Base-by-base conservation (phyloP, 176 grass and related monocot genomes). In the Aegilops tauschii region DNA sequence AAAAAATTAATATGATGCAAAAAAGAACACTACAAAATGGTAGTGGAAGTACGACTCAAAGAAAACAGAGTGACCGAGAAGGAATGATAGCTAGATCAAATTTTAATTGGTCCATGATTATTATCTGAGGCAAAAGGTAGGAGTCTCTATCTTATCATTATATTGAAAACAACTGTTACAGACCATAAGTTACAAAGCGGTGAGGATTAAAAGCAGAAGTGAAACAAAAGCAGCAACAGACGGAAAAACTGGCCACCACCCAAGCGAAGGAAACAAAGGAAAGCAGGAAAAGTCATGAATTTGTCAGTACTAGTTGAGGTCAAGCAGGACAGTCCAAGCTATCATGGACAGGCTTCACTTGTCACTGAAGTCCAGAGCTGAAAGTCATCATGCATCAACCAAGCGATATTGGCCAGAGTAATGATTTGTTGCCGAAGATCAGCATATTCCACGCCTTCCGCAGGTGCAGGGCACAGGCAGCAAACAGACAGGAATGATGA, bases 1-100 rank as follows among this genome's bases (percentile, higher is more conserved):
- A 69, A 21, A 16, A 84, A 87, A 65, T 88, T 62, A 49, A 69
- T 86, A 90, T 68, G 44, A 87, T 82, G 39, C 54, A 91, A 86
- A 27, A 86, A 87, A 61, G 12, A 86, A 47, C 35, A 52, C 7
- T 67, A 85, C 17, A 82, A 31, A 76, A 79, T 50, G 21, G 83
- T 78, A 64, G 66, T 50, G 34, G 12, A 56, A 31, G 12, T 77
- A 62, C 12, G 39, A 52, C 65, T 50, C 23, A 49, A 14, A 32
- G 23, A 10, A 20, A 58, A 84, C 3, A 28, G 18, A 20, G 42
- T 49, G 31, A 54, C 50, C 73, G 52, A 31, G 20, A 62, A 83
- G n/a, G 23, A 72, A 40, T 21, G 37, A 44, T 70, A 77, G 20
- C 66, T 83, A 25, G 6, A 39, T 10, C 9, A 71, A 84, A 40